phyloP scores from a whole-genome alignment of 2,329 filamentous ascomycete genomes.

The Epichloe baconii region DNA sequence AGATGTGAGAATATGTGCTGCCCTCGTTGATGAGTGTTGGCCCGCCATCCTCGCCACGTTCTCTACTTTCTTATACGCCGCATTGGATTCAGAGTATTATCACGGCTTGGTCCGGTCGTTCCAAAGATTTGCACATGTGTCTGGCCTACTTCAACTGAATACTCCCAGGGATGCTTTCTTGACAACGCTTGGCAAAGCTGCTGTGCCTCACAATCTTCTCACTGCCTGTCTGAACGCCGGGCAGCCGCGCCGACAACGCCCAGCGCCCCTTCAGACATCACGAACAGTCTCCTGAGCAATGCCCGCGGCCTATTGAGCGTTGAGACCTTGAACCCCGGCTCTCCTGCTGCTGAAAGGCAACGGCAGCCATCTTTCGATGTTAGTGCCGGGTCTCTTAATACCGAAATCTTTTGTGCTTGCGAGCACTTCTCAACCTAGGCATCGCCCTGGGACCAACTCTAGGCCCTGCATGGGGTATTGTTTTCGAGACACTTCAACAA shows the following conservation, averaged over 20 bases:
- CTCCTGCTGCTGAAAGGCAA: conserved; percentile 43
- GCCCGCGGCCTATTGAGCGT: conserved; percentile 61
- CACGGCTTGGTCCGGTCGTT: conserved; percentile 84
- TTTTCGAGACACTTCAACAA: conserved; percentile 84
- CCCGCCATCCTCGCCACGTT: conserved; percentile 88
- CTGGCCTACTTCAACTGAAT: conserved; percentile 68
- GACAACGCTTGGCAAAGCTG: conserved; percentile 84
- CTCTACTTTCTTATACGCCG: conserved; percentile 87
- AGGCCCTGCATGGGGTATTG: conserved; percentile 73
- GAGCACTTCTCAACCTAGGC: conserved; percentile 86
- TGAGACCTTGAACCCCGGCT: conserved; percentile 50
- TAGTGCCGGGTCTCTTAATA: conserved; percentile 51
- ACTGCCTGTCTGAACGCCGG: conserved; percentile 44
- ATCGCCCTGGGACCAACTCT: conserved; percentile 88
- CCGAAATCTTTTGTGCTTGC: conserved; percentile 81
- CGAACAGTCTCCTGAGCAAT: conserved; percentile 52
- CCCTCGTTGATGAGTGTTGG: conserved; percentile 86
- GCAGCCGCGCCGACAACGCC: conserved; percentile 27
- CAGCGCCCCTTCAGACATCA: conserved; percentile 33
- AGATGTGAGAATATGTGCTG: conserved; percentile 65
- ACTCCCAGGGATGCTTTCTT: conserved; percentile 91
- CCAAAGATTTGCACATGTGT: conserved; percentile 90
- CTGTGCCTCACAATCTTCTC: conserved; percentile 70
- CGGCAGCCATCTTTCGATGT: conserved; percentile 47
- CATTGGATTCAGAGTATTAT: conserved; percentile 87